Evolutionary conservation across 352 stramenopile species (phyloP), one percentile per base, ranked within the genome.

Genomic region (Thalassiosira livingstoniorum): DNA sequence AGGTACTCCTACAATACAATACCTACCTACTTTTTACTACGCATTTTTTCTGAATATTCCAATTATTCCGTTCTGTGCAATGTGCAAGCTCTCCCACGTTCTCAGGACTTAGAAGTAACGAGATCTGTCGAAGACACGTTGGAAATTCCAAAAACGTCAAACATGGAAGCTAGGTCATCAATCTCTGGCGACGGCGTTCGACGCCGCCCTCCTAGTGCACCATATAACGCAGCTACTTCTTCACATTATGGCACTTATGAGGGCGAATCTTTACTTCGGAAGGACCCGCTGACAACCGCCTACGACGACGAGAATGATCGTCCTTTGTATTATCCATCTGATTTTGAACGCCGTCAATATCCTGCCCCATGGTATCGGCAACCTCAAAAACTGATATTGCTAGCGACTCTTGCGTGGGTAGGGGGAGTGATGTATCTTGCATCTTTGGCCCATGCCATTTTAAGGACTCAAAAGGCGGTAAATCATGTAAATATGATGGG

Each of bases 341-440:
- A 5, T 32, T 29, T n/a, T 7, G 34, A n/a, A 39, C 65, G 65
- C 45, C 65, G 51, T 54, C 4, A 27, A 5, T 11, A 21, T 5
- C 47, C 51, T 4, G 18, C 29, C 51, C 37, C 58, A 47, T 78
- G 76, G 76, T 83, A 83, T 65, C 54, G 57, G 1, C 67, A 83
- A 45, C 67, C 76, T 1, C 68, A 78, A 35, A 68, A 78, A 39
- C 29, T 83, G 25, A 76, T 83, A 61, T 60, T 83, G 64, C 3
- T 54, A 1, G 76, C 45, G 4, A 73, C 51, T 3, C 32, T 83
- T 21, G 76, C 76, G 34, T 83, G 76, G 76, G 61, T 78, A 32
- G 76, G 67, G 13, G 62, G 76, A 21, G 76, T 83, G 37, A 78
- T 83, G 67, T 83, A 83, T 43, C 43, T 83, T 15, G 66, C 76